A percentile compares a stretch with the other conserved stretches of the same genome.
Evolutionary conservation across 305 asterid species (phyloP).

Genomic region (Caryopteris hybrid): DNA sequence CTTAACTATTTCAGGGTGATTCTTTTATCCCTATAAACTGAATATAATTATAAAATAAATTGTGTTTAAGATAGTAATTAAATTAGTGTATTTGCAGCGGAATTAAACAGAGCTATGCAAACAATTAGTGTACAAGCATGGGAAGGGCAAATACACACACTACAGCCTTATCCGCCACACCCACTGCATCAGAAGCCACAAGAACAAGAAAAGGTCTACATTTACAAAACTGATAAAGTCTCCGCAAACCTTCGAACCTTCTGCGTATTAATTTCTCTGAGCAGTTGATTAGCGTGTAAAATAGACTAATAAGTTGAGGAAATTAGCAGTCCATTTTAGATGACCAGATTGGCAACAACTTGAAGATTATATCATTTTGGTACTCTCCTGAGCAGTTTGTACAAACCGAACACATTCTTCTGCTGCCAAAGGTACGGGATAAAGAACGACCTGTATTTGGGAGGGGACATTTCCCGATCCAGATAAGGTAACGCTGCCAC

Average conservation of each 20-base stretch:
- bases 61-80: no score
- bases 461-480: constrained; percentile 90
- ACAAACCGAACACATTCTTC: constrained; percentile 78
- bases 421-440: constrained; percentile 86
- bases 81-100: neutral
- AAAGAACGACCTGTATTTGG: constrained; percentile 80
- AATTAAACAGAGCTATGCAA: neutral
- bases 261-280: neutral
- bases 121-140: neutral
- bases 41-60: no score
- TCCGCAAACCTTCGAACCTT: neutral
- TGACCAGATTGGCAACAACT: neutral
- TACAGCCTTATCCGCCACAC: neutral
- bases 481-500: constrained; percentile 91
- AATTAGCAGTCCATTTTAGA: constrained; percentile 7
- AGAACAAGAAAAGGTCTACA: constrained; percentile 1
- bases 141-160: neutral
- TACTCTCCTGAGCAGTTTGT: constrained; percentile 78
- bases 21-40: no score
- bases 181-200: neutral
- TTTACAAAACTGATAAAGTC: constrained; percentile 24
- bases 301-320: neutral
- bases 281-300: neutral
- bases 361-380: constrained; percentile 28
- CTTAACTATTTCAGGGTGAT: no score